phyloP scores from a whole-genome alignment of 1,284 basidiomycete species.

The Ceratorhiza oryzae-sativae region DNA sequence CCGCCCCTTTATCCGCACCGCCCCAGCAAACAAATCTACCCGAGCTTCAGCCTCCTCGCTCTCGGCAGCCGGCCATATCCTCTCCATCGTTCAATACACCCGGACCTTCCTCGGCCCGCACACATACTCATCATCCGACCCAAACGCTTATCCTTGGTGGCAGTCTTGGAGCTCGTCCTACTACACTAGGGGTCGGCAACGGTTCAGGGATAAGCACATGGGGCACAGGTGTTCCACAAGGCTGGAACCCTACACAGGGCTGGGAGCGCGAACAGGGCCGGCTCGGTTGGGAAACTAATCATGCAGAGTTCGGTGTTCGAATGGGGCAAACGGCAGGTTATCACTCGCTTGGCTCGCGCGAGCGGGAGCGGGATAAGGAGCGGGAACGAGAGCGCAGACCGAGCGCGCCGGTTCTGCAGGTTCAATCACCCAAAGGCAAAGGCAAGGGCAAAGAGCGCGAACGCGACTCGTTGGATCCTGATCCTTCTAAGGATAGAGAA shows the following conservation, averaged over 20 bases:
- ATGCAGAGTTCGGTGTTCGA: constrained; percentile 20
- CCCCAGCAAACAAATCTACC: constrained; percentile 2
- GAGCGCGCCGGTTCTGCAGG: constrained; percentile 13
- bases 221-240: constrained; percentile 9
- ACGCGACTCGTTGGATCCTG: constrained; percentile 13
- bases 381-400: constrained; percentile 27
- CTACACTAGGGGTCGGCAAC: background rate
- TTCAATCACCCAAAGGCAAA: constrained; percentile 20
- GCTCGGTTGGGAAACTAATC: constrained; percentile 23
- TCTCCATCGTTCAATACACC: constrained; percentile 25
- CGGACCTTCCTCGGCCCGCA: background rate
- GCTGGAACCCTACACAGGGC: constrained; percentile 7
- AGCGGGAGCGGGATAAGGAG: constrained; percentile 12
- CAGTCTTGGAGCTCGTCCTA: background rate
- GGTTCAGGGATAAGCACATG: background rate
- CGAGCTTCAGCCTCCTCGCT: background rate
- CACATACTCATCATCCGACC: background rate
- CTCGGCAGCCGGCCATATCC: constrained; percentile 21
- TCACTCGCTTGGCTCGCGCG: constrained; percentile 34
- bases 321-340: background rate
- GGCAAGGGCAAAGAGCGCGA: constrained; percentile 33
- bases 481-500: constrained; percentile 8
- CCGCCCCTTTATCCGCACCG: constrained; percentile 26
- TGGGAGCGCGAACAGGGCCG: constrained; percentile 30
- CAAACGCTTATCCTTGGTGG: background rate